Percentiles rank a stretch among this genome's conserved stretches.
phyloP scores from a whole-genome alignment of 305 asterid genomes.

The Fraxinus angustifolia region DNA sequence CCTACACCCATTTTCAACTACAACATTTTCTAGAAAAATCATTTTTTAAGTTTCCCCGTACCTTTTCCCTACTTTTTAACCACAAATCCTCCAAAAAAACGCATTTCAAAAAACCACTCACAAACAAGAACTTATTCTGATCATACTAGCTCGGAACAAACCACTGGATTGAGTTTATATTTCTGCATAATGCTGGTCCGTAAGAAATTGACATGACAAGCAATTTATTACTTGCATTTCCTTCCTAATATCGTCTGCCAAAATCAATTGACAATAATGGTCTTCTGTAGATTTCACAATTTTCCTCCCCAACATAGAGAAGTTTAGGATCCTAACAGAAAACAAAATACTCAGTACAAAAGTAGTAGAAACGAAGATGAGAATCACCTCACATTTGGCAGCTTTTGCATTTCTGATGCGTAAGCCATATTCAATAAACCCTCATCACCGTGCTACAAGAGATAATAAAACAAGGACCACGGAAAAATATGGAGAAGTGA shows the following conservation, averaged over 20 bases:
- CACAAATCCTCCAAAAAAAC: not conserved
- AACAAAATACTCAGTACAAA: not conserved
- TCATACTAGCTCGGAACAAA: constrained; percentile 1
- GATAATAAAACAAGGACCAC: not conserved
- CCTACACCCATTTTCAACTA: not conserved
- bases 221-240: constrained; percentile 16
- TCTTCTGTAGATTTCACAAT: not conserved
- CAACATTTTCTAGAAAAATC: not conserved
- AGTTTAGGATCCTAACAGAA: not conserved
- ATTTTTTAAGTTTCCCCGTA: not conserved
- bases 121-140: not conserved
- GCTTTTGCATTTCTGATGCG: constrained; percentile 43
- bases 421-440: constrained; percentile 42
- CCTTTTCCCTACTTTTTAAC: not conserved
- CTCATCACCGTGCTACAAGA: constrained; percentile 50
- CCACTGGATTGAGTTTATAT: constrained; percentile 6
- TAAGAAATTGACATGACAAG: constrained; percentile 21
- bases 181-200: constrained; percentile 11
- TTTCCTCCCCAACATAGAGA: not conserved
- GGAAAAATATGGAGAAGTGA: not conserved
- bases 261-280: not conserved
- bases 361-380: not conserved
- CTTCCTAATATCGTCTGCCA: not conserved
- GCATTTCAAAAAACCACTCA: not conserved
- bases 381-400: constrained; percentile 44